Evolutionary conservation across 139 green algal genomes (phyloP).

Genomic region (Coelastrella sp.): DNA sequence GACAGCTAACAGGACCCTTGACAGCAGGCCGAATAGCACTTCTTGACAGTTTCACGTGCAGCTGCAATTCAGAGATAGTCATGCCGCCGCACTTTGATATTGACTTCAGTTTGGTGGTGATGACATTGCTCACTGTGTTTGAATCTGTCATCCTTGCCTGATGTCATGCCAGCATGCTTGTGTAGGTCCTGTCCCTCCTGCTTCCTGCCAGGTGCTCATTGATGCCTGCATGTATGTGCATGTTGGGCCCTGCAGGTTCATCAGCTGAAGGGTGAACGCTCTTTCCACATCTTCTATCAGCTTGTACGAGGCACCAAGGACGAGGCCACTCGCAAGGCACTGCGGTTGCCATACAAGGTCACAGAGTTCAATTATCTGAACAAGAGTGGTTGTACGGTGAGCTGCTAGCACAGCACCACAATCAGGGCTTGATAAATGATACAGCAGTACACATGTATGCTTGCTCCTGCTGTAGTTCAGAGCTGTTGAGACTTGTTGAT

Average conservation of each 20-base stretch:
- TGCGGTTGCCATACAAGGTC: conserved; percentile 40
- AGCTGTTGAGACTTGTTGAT: neutral
- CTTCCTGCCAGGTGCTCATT: too few species aligned
- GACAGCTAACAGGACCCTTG: neutral
- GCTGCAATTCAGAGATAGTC: neutral
- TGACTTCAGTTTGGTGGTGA: too few species aligned
- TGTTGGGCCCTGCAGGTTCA: conserved; percentile 53
- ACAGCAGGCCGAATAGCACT: conserved; percentile 7
- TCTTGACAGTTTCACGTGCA: too few species aligned
- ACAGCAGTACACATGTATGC: neutral
- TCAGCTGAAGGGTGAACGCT: conserved; percentile 85
- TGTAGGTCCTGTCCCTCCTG: too few species aligned
- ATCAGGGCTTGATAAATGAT: neutral
- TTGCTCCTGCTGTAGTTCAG: neutral
- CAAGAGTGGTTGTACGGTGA: conserved; percentile 62
- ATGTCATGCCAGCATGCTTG: too few species aligned
- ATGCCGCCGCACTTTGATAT: too few species aligned
- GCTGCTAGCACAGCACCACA: neutral
- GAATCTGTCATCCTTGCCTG: too few species aligned
- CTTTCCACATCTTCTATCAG: conserved; percentile 99
- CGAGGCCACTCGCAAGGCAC: conserved; percentile 21
- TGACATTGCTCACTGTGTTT: too few species aligned
- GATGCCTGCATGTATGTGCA: too few species aligned
- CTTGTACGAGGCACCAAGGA: conserved; percentile 78
- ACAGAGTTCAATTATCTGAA: conserved; percentile 72